Percentiles rank a stretch among this genome's conserved stretches.
Conservation (phyloP, 257 asterid genomes). For the Mentha longifolia region DNA sequence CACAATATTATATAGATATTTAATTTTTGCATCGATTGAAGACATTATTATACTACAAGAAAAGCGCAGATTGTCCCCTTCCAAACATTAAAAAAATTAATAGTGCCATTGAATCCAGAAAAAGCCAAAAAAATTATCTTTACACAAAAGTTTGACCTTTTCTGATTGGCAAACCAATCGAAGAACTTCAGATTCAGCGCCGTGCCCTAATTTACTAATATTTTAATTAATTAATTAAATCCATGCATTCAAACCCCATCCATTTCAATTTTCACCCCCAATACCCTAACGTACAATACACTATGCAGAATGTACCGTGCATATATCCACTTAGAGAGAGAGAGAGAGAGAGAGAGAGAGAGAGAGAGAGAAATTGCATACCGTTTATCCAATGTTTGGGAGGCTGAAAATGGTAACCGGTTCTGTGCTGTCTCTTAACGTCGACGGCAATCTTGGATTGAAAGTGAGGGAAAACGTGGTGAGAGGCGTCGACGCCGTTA, state of each 20-base stretch:
- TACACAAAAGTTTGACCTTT: not conserved
- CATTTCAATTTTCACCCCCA: constrained; percentile 1
- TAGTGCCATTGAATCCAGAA: not conserved
- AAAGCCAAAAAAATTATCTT: not conserved
- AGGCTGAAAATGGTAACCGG: constrained; percentile 74
- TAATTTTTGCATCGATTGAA: not conserved
- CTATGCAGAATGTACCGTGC: not conserved
- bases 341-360: not conserved
- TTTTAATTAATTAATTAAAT: not conserved
- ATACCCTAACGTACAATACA: not conserved
- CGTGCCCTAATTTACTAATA: not conserved
- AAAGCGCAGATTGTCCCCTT: not conserved
- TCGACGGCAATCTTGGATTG: constrained; percentile 29
- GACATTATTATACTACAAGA: not conserved
- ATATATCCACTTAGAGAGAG: not conserved
- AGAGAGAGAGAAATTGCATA: no score
- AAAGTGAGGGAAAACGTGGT: constrained; percentile 34
- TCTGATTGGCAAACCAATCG: constrained; percentile 4
- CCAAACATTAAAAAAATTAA: not conserved
- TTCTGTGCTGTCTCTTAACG: constrained; percentile 43
- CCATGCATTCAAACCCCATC: constrained; percentile 12
- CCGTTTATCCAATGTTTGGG: constrained; percentile 66
- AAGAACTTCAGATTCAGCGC: constrained; percentile 6
- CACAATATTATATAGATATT: not conserved
- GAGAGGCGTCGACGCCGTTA: constrained; percentile 51